A percentile compares a stretch with the other conserved stretches of the same genome.
phyloP scores from a whole-genome alignment of 1,284 basidiomycete genomes.

The Coniferiporia sulphurascens region DNA sequence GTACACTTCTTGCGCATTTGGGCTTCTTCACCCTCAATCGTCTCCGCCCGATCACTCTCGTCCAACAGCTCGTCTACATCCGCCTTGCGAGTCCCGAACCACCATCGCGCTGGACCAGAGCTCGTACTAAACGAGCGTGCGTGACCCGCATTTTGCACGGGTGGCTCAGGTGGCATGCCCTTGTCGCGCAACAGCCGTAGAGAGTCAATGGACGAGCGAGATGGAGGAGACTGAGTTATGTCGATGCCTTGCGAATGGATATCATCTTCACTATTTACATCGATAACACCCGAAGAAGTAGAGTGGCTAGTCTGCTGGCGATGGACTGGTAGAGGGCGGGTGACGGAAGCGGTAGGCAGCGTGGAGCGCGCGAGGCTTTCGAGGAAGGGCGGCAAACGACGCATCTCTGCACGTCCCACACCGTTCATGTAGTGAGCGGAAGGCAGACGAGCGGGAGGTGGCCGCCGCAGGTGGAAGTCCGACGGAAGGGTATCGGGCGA shows the following conservation, averaged over 20 bases:
- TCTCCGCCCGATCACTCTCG: constrained; percentile 54
- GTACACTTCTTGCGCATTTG: constrained; percentile 67
- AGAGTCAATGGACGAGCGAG: constrained; percentile 54
- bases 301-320: constrained; percentile 31
- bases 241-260: constrained; percentile 8
- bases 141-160: constrained; percentile 6
- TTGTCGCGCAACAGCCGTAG: constrained; percentile 53
- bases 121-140: constrained; percentile 18
- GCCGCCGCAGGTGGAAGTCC: constrained; percentile 31
- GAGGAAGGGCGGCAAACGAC: constrained; percentile 49
- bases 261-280: constrained; percentile 20
- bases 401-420: constrained; percentile 28
- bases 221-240: constrained; percentile 35
- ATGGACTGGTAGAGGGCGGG: constrained; percentile 23
- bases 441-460: constrained; percentile 41
- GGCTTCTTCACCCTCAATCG: constrained; percentile 47
- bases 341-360: constrained; percentile 58
- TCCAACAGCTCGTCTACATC: constrained; percentile 44
- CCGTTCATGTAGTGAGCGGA: constrained; percentile 27
- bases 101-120: constrained; percentile 32
- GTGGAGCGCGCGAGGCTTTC: constrained; percentile 57
- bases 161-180: constrained; percentile 28
- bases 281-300: constrained; percentile 20
- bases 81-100: constrained; percentile 54
- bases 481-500: constrained; percentile 13